Evolutionary conservation across 345 rosid species (phyloP), one percentile per base, ranked within the genome.

Genomic region (Citrus glauca): DNA sequence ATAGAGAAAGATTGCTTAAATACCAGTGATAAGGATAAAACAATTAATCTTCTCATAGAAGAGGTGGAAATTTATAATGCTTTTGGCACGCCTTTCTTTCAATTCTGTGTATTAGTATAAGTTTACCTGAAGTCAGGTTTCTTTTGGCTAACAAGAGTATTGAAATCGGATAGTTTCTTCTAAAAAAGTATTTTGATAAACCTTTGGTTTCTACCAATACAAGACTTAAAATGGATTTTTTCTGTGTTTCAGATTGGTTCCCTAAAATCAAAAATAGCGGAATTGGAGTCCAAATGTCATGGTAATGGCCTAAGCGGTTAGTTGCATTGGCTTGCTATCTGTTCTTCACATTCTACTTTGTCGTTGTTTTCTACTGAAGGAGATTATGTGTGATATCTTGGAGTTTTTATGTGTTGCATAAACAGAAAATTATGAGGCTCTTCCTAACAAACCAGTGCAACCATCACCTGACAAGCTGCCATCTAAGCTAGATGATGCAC

Each of bases 261-360:
- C 69, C 81, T 94, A 56, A 93, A 84, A 87, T 90, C 88, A 76
- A 94, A 90, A 86, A 67, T 96, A 77, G 91, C 84, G 11, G 88
- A 90, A 72, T 77, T 96, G 85, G 93, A 89, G 82, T 85, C 82
- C 28, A 84, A 76, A 59, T 72, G 82, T 72, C 67, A 56, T 67
- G 80, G 75, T 77, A 84, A 79, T 67, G 84, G 77, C 76, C 48
- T 73, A 0, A 56, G n/a, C 80, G 82, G 71, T 75, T 40, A 69
- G 50, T 80, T 62, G 72, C 76, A 73, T 79, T 73, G 17, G 73
- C 81, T 86, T 81, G 75, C 53, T 85, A 30, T 38, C 62, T 77
- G 72, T 40, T 57, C 33, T 69, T 79, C 61, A 20, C 55, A 65
- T 72, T 61, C 6, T 62, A 8, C 53, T 79, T 25, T 61, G 65